Conservation (phyloP, 2,329 filamentous ascomycete genomes). For the Aspergillus jensenii region DNA sequence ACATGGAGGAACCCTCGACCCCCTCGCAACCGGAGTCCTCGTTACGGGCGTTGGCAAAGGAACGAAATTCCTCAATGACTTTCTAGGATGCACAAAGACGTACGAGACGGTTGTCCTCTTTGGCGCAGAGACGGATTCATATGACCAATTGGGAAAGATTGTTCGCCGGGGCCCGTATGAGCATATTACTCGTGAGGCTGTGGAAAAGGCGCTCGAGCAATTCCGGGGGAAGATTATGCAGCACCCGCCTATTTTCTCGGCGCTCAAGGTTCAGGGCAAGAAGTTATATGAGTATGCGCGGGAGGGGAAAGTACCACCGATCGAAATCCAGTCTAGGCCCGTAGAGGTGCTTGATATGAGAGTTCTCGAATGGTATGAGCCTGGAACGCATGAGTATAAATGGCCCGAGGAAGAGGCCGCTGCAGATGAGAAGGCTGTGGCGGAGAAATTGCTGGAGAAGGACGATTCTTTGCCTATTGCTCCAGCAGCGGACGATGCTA, state of each 20-base stretch:
- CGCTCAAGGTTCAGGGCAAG: slow-evolving; percentile 90
- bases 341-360: slow-evolving; percentile 78
- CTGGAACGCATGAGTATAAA: slow-evolving; percentile 73
- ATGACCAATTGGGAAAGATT: slow-evolving; percentile 83
- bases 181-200: slow-evolving; percentile 74
- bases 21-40: slow-evolving; percentile 87
- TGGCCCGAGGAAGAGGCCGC: slow-evolving; percentile 81
- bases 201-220: slow-evolving; percentile 71
- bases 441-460: slow-evolving; percentile 62
- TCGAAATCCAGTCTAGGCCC: slow-evolving; percentile 76
- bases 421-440: slow-evolving; percentile 71
- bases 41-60: slow-evolving; percentile 84
- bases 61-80: slow-evolving; percentile 77
- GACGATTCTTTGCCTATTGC: slow-evolving; percentile 27
- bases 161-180: slow-evolving; percentile 72
- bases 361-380: slow-evolving; percentile 78
- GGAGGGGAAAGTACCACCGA: slow-evolving; percentile 80
- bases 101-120: slow-evolving; percentile 91
- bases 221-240: slow-evolving; percentile 87
- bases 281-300: slow-evolving; percentile 94
- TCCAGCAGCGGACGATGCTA: slow-evolving; percentile 27
- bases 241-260: slow-evolving; percentile 88
- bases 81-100: slow-evolving; percentile 85
- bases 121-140: slow-evolving; percentile 88
- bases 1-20: slow-evolving; percentile 93